Evolutionary conservation across 805 yeast species (phyloP), one percentile per base, ranked within the genome.

Genomic region (Saturnispora besseyi): DNA sequence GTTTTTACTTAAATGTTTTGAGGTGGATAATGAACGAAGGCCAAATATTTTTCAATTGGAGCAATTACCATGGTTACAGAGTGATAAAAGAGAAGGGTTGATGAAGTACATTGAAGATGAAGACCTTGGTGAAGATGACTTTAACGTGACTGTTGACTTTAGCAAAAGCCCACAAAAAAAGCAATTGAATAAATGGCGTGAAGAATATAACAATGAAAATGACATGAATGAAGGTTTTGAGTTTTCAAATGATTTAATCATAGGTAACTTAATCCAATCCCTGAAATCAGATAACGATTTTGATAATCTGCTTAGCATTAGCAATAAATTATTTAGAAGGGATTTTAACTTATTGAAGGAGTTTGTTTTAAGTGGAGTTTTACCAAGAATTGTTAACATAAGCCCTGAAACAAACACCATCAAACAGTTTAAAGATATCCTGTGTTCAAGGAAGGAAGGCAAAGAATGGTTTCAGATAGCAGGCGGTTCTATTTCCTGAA

Each of bases 1-100:
- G 37, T 87, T 84, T 55, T 82, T 87, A 54, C 64, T 85, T 11
- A 57, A 72, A 46, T 78, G 77, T 53, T 87, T 96, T 60, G 83
- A 81, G 55, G 81, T 81, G 58, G 82, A 82, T 55, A 36, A 22
- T 6, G 21, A 21, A 36, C 12, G 9, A 8, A 36, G 40, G 21
- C 24, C 40, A 9, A 22, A 36, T 12, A 36, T 36, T 18, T 10
- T 3, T 11, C 40, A 36, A 18, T 12, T 36, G 21, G 40, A n/a
- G 2, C 40, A 36, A 5, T n/a, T 9, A 5, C 8, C 22, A 36
- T 36, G 40, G 40, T 18, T 36, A 18, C 40, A 36, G 13, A 36
- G 21, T 12, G 40, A 36, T 8, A 36, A 18, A 36, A 36, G 15
- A 22, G 40, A 36, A 15, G 40, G 21, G 10, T 6, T 36, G 18